Base-by-base conservation (phyloP, 306 rosid genomes). In the Vigna trinervia region DNA sequence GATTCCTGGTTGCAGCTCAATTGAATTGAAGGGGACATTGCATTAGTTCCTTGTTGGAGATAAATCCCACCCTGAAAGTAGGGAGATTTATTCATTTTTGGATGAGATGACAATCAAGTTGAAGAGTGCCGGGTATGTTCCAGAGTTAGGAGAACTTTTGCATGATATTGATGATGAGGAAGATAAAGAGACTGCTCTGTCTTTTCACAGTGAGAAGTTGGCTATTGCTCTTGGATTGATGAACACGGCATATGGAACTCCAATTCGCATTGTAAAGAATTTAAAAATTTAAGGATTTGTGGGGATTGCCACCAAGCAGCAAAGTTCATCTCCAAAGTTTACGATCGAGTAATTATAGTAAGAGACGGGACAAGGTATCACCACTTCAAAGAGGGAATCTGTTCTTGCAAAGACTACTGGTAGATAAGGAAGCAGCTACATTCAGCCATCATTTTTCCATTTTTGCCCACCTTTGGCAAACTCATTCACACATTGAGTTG, bases 341-440 rank as follows among this genome's bases (percentile, higher is more conserved):
- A 84, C 53, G 61, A 68, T 28, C 68, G 88, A 57, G 85, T 79
- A 45, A 86, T 88, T 69, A 75, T 88, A 74, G 88, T 86, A 50
- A 77, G 89, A 46, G 92, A 88, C 72, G 64, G 88, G 85, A 84
- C 59, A 38, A 84, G 89, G 64, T 86, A 79, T 78, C 89, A 88
- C 73, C 92, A 82, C 60, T 86, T 88, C 58, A 84, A 82, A 61
- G 80, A 80, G 57, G 92, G 90, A 60, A 61, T 9, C 45, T 88
- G 90, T 84, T 88, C 92, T 65, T 88, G 92, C 76, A 80, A 82
- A 45, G 88, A 84, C 69, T 84, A 78, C 23, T 88, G 90, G 88
- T 88, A 84, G 83, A 77, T 45, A 23, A 46, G 50, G 58, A 41
- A 67, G 62, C 26, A 28, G 30, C 57, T 23, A 43, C 19, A 34